Base-by-base conservation (phyloP, 192 early-diverging fungal species). In the Coemansia sp. region DNA sequence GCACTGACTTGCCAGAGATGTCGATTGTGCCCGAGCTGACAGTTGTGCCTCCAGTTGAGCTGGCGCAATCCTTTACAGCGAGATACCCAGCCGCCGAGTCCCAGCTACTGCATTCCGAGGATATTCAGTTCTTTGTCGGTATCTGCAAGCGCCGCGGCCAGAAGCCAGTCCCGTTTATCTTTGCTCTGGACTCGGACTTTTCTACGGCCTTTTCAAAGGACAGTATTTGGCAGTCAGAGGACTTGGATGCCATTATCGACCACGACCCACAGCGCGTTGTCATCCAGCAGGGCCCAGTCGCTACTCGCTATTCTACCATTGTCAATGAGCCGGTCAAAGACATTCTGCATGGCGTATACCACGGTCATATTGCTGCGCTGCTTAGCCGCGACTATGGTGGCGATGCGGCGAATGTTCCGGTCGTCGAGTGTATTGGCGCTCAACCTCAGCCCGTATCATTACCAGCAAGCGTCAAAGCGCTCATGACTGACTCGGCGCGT, bases 121-220 rank as follows among this genome's bases (percentile, higher is more conserved):
- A 80, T n/a, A 50, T 75, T 14, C 72, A 74, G 62, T 72, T 65
- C 72, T 80, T 80, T 34, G 65, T 80, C 53, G 67, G 70, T 58
- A 53, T 76, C 55, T 75, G 79, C 70, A 65, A 70, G 70, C 76
- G 70, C 9, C 70, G 66, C n/a, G 76, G 76, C 25, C 89, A 92
- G 68, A 96, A 94, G 82, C 94, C 94, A 16, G 90, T 94, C 11
- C 92, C 96, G 35, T 98, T 94, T 81, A 91, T 98, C 62, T 90
- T 92, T 8, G 87, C 90, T 16, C 76, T 98, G 28, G 94, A 96
- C 72, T 89, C 91, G 55, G 90, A 93, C 76, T 94, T 98, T 82
- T 91, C 93, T n/a, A n/a, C n/a, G 59, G 83, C 89, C 45, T 92
- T 92, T 89, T 89, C 90, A 82, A 96, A 96, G 84, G 92, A 95